Evolutionary conservation across 2,329 filamentous ascomycete species (phyloP), one percentile per base, ranked within the genome.

Genomic region (Fusarium neocosmosporiellum): DNA sequence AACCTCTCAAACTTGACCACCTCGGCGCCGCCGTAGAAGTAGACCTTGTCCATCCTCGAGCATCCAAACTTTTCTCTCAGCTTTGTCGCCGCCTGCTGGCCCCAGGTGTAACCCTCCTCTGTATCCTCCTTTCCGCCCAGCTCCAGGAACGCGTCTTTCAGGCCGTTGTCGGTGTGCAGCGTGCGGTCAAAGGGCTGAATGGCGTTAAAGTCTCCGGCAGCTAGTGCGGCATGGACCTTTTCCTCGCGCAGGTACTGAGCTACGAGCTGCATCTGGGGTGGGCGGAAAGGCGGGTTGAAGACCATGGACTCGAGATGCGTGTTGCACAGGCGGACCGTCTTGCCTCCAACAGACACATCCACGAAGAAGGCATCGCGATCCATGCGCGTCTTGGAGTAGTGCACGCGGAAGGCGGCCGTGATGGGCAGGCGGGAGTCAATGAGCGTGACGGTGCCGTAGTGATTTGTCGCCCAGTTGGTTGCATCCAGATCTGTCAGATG

Each of bases 181-280:
- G 80, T 82, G 10, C 77, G 75, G 74, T 90, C 88, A 62, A 88
- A 89, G 0, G 83, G 82, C 69, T 89, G 83, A 34, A 90, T 89
- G 24, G 88, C 88, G 69, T 91, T 91, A 48, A 90, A 83, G 74
- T 90, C 88, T 1, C 89, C 89, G 0, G 86, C 87, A 4, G 87
- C 73, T 1, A 89, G 63, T 1, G 83, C 84, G 2, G 82, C 85
- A 8, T 83, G 66, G 1, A 86, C 78, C 4, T 77, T 69, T 0
- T 78, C 39, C 4, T 79, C 76, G 4, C 83, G 83, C 75, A 90
- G 82, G 65, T 85, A 83, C 53, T 75, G 67, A 0, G 85, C 83
- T 4, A 86, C 83, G 10, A 83, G 71, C 24, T 80, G 74, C 61
- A 90, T 78, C 73, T 90, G 88, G 0, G 79, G 72, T 0, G 86